Conservation (phyloP, 495 filamentous ascomycete genomes). For the Neurospora cerealis region DNA sequence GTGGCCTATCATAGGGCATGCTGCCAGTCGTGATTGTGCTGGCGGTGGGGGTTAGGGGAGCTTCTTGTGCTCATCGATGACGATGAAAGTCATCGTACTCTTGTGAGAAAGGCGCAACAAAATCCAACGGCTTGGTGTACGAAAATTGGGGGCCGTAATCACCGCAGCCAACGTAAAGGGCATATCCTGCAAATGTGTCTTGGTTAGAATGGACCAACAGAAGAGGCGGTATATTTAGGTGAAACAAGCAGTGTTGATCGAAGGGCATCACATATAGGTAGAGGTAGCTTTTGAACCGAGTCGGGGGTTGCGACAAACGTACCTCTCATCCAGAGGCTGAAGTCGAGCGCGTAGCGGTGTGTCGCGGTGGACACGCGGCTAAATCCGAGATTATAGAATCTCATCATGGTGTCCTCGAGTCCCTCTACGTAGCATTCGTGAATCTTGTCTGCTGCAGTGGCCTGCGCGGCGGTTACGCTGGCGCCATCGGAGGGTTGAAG, state of each 20-base stretch:
- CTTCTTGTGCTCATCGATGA: no score
- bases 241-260: not conserved
- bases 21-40: no score
- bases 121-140: not conserved
- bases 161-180: not conserved
- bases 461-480: not conserved
- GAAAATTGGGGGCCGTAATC: not conserved
- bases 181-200: not conserved
- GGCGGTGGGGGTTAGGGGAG: no score
- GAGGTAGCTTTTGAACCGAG: not conserved
- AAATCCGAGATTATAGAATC: not conserved
- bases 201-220: not conserved
- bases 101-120: not conserved
- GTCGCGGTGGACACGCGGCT: not conserved
- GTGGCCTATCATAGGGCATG: no score
- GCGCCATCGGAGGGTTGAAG: not conserved
- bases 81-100: no score
- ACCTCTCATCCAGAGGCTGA: not conserved
- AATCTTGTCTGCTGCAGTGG: not conserved
- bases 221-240: not conserved
- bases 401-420: not conserved
- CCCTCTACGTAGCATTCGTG: not conserved
- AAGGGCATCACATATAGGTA: not conserved
- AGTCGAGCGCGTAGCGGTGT: not conserved
- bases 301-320: not conserved